phyloP scores from a whole-genome alignment of 176 grass and related monocot species.

The Lolium rigidum region DNA sequence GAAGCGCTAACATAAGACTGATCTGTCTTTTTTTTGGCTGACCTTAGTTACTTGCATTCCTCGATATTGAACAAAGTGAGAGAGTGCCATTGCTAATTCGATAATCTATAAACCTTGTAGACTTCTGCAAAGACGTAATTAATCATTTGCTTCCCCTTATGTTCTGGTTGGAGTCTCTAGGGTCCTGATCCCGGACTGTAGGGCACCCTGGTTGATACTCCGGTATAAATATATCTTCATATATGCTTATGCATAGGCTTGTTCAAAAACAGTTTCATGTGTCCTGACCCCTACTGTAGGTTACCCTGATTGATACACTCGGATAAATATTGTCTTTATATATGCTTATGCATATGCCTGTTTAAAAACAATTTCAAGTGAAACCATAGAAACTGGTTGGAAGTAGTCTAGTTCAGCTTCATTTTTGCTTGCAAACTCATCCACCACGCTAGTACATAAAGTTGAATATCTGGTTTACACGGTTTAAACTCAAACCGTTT shows the following conservation, averaged over 20 bases:
- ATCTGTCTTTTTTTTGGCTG: background rate
- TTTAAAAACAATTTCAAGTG: background rate
- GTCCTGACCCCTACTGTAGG: background rate
- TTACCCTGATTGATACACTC: background rate
- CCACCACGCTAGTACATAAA: background rate
- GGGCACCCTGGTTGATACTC: background rate
- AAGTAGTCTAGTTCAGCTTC: background rate
- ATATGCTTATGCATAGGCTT: constrained; percentile 27
- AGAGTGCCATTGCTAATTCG: background rate
- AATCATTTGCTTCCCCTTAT: constrained; percentile 6
- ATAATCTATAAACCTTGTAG: background rate
- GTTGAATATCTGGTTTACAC: background rate
- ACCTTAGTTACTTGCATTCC: background rate
- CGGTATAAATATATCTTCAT: background rate
- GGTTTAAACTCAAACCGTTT: background rate
- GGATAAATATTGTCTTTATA: background rate
- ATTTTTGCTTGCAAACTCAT: background rate
- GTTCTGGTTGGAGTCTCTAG: background rate
- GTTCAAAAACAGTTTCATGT: background rate
- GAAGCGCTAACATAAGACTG: background rate
- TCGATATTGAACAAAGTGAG: background rate
- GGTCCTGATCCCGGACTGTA: background rate
- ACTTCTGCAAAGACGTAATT: too few relatives aligned
- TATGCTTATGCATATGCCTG: constrained; percentile 25
- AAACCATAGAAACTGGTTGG: background rate